Evolutionary conservation across 129 eudicot species (phyloP), one percentile per base, ranked within the genome.

Genomic region (Lactuca saligna): DNA sequence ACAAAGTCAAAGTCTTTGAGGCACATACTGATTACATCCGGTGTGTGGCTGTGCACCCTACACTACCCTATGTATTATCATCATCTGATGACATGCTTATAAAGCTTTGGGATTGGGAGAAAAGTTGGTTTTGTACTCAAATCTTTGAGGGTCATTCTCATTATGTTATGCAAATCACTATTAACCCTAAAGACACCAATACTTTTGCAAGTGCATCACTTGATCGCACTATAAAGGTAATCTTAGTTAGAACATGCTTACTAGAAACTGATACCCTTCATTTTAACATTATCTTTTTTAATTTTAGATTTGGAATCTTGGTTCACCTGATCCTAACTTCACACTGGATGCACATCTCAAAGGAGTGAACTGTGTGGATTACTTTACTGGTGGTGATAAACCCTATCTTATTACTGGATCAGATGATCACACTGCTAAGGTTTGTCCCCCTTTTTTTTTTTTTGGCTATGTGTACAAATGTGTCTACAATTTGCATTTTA

Each of bases 71-170:
- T 63, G 84, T 88, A 14, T 68, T 88, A 71, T 88, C 96, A 75
- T 81, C 89, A 68, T 86, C 96, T 34, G 96, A 88, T 68, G 96
- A 88, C 81, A 83, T 85, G 91, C 85, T 81, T 54, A 86, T 88
- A 69, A 88, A 86, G 89, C 96, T 88, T 48, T 88, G 96, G 92
- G 96, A 88, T 78, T 88, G 96, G 96, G 96, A 88, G 61, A 86
- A 88, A 63, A 87, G 71, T 64, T 88, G 96, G 96, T 48, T 46
- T 46, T 86, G 96, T 68, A 78, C 96, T 78, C 96, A 88, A 79
- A 81, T 83, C 67, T 88, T 88, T 39, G 92, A 88, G 81, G 92
- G 92, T n/a, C 96, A 88, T 81, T 75, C 85, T 66, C 96, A 88
- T 78, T 88, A 86, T 69, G 92, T 88, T 14, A 88, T 88, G 92